Base-by-base conservation (phyloP, 805 yeast species). In the Ogataea chonburiensis region DNA sequence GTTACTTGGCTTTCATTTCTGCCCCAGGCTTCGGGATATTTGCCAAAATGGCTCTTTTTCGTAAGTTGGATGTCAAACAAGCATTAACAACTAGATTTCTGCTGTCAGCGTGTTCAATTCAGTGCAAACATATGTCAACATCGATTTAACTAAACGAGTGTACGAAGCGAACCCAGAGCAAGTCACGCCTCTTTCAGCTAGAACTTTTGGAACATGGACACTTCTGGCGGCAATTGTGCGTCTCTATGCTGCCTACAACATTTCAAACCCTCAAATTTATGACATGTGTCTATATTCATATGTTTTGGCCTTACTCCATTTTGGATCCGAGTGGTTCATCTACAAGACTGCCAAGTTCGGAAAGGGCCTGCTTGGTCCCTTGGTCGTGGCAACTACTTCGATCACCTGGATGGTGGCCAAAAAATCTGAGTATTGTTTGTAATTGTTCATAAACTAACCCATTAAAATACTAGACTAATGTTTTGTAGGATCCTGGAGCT, bases 141-240 rank as follows among this genome's bases (percentile, higher is more conserved):
- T 83, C 18, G 68, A 71, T 18, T 71, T 93, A 36, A 85, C 96
- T 3, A 77, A 83, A 49, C 71, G 79, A 46, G 97, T 93, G 6
- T 93, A 93, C 58, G 81, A 74, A 21, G 69, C 63, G 34, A 62
- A 73, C 29, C 87, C 89, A 11, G 47, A 56, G 5, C 75, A 83
- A 57, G 82, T 81, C 17, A 61, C 69, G 2, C 54, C 58, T 10
- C 68, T 93, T 47, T 79, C 93, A 50, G 96, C 96, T n/a, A 76
- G 98, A 53, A 91, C 98, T 0, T 93, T 93, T 60, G 98, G 98
- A 21, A 93, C 98, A 0, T 93, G 98, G 98, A 93, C 98, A 0
- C 68, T 89, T 24, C 72, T 89, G 50, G 80, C 96, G 3, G 76
- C 95, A 2, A 69, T 91, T 19, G 81, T 93, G 31, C 77, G 98